Base-by-base conservation (phyloP, 1,139 yeast genomes). In the Suhomyces terraborum region DNA sequence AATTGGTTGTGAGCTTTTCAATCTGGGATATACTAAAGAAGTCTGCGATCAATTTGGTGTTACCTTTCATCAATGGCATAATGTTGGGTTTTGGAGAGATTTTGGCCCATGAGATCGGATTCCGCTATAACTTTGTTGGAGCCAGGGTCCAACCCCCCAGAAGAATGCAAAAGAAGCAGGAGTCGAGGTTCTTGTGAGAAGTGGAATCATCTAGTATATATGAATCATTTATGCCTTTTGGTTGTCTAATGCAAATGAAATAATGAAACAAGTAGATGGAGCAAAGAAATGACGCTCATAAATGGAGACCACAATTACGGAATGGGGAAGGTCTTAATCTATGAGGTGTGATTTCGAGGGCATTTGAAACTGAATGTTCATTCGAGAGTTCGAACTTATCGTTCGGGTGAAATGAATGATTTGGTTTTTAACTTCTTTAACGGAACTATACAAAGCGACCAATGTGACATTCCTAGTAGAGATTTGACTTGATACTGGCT, bases 61-160 rank as follows among this genome's bases (percentile, higher is more conserved):
- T 93, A 37, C 98, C 98, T 2, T 89, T 93, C 56, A 71, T 93
- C 48, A 93, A 93, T 58, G 98, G 98, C 8, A 72, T 93, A 68
- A 91, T 91, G 96, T 76, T 93, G 46, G 98, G 98, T 0, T 88
- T 91, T 62, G 98, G 98, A 1, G 98, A 93, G 66, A 84, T 93
- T 18, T 71, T 88, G 50, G 98, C 98, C 12, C 97, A 91, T 59
- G 98, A 93, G 58, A 68, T 91, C 35, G 95, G 96, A 8, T 86
- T 86, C 69, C 73, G 75, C 42, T 84, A 80, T 67, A 81, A 86
- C 35, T 87, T 94, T 88, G 58, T 75, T 7, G 91, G 93, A 4
- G 94, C 95, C 9, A 71, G 75, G 52, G 85, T 85, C 42, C 65
- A 64, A 31, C 79, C 79, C 2, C 58, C 59, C 8, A 54, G 63